These are phyloP conservation scores for Agroathelia rolfsii DNA, from an alignment of 1,284 basidiomycete species.

Conservation along the genomic window DNA sequence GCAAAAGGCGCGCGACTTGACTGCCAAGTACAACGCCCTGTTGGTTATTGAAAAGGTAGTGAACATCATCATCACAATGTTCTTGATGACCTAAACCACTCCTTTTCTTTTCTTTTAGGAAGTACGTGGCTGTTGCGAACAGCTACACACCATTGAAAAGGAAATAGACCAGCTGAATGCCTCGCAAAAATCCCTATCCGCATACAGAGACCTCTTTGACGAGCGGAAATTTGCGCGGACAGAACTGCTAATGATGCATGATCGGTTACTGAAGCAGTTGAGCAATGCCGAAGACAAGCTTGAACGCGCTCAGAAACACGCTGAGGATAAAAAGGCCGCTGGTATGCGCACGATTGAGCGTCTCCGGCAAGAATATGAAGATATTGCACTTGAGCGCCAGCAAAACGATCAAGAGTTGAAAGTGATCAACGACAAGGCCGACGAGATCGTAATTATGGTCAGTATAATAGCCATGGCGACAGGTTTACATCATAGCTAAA, in stretches of 20 bases:
- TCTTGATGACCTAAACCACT: neutral
- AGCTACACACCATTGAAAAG: constrained; percentile 61
- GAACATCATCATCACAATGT: neutral
- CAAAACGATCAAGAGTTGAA: constrained; percentile 72
- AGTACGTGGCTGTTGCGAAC: constrained; percentile 55
- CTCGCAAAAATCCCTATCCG: constrained; percentile 52
- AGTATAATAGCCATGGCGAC: too few relatives aligned
- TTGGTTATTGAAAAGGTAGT: constrained; percentile 65
- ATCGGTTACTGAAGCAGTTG: constrained; percentile 71
- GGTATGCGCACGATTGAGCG: constrained; percentile 62
- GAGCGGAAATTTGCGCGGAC: constrained; percentile 63
- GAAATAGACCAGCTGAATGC: constrained; percentile 54
- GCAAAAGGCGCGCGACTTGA: constrained; percentile 64
- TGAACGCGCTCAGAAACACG: constrained; percentile 61
- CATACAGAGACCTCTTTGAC: constrained; percentile 57
- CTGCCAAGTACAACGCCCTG: constrained; percentile 62
- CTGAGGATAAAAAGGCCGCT: constrained; percentile 61
- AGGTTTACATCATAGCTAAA: too few relatives aligned
- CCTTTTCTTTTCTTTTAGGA: constrained; percentile 33
- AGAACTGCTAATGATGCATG: constrained; percentile 53
- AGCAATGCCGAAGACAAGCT: constrained; percentile 71
- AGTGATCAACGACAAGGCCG: constrained; percentile 57
- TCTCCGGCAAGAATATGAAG: constrained; percentile 65
- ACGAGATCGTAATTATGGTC: constrained; percentile 55
- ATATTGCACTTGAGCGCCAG: constrained; percentile 62